A percentile compares a stretch with the other conserved stretches of the same genome.
These are phyloP conservation scores for Scheffersomyces cryptocercus DNA, from an alignment of 1,139 yeast genomes.

Conservation along the genomic window DNA sequence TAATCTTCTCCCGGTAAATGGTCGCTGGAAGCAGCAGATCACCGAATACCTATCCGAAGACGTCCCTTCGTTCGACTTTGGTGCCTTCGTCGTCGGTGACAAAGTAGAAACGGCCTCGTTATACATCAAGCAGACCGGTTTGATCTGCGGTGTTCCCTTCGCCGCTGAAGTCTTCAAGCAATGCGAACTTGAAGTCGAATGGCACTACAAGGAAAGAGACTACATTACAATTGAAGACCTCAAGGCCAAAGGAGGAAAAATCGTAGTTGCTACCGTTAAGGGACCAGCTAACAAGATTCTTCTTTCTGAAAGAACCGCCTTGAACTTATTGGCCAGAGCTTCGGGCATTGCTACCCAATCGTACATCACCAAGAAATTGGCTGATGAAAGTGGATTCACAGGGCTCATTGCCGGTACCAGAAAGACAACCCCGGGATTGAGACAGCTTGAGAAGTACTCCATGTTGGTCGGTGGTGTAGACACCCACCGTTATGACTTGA, in stretches of 20 bases:
- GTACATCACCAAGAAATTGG: constrained; percentile 54
- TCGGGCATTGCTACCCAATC: constrained; percentile 92
- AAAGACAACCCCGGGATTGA: constrained; percentile 94
- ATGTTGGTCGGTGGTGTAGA: constrained; percentile 97
- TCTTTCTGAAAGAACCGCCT: constrained; percentile 83
- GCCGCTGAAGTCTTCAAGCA: constrained; percentile 84
- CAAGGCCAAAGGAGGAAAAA: constrained; percentile 48
- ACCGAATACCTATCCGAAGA: constrained; percentile 81
- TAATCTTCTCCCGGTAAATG: constrained; percentile 69
- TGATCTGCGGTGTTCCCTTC: constrained; percentile 88
- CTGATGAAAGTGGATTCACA: constrained; percentile 68
- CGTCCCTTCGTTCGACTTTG: constrained; percentile 91
- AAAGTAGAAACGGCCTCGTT: constrained; percentile 70
- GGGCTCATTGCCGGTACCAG: constrained; percentile 97
- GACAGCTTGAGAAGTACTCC: constrained; percentile 85
- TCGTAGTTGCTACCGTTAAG: constrained; percentile 72
- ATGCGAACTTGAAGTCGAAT: constrained; percentile 67
- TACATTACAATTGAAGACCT: constrained; percentile 47
- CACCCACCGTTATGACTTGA: constrained; percentile 86
- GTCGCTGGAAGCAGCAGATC: constrained; percentile 78
- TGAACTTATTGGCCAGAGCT: constrained; percentile 77
- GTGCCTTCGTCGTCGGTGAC: constrained; percentile 92
- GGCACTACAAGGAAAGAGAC: constrained; percentile 74
- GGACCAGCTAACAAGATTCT: constrained; percentile 82
- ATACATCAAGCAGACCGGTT: constrained; percentile 78